Evolutionary conservation across 2,329 filamentous ascomycete genomes (phyloP), one percentile per base, ranked within the genome.

Genomic region (Aspergillus melleus): DNA sequence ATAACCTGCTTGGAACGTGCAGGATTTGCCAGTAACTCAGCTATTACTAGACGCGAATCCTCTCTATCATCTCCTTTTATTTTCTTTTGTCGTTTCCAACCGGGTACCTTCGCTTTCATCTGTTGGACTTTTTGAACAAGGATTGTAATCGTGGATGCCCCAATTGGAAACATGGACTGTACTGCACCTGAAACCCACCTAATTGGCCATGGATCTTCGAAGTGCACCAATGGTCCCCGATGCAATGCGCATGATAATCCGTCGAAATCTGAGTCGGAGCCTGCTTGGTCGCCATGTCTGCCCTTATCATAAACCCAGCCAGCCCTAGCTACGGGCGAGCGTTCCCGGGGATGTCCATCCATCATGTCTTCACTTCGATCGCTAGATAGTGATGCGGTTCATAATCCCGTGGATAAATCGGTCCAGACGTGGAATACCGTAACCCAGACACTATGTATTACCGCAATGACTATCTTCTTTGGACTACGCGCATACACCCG

Each of bases 381-480:
- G 20, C 22, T 59, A 10, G 60, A 47, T 58, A 61, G 58, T 36
- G 55, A 60, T 52, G 52, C 22, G 19, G 53, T 30, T 12, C 22
- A 58, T 2, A 61, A 47, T 54, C 36, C 20, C 5, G 60, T 69
- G n/a, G 60, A 70, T 44, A 53, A n/a, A 30, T 58, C 60, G 36
- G 61, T 70, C n/a, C 66, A 72, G 32, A 61, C 56, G 22, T 71
- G 66, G 68, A 69, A 73, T 50, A 63, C 59, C 39, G 64, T 57
- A 6, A 68, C 66, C 4, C 71, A 72, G 60, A 61, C 67, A 50
- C 30, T 72, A 54, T 72, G 70, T 46, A 71, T 72, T 12, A 49
- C 63, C 19, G 54, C 57, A 2, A 73, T 69, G 64, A 68, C 66
- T 3, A 14, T 68, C 5, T 71, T 70, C 59, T 72, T 70, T 39